Conservation (phyloP, 768 basidiomycete genomes). For the Terana coerulea region DNA sequence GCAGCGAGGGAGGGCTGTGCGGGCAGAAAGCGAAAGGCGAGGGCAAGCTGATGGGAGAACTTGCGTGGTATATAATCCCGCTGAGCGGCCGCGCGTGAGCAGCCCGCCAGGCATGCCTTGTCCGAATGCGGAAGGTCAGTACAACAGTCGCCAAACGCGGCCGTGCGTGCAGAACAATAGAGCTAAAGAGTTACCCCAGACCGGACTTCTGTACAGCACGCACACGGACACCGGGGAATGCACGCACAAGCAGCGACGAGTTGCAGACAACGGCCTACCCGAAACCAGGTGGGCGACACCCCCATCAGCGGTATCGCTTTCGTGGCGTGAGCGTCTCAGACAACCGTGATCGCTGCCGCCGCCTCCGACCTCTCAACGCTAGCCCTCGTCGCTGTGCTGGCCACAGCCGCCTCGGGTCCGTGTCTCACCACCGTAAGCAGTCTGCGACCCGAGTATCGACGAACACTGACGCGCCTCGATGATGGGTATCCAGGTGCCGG, state of each 20-base stretch:
- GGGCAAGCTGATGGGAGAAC: not conserved
- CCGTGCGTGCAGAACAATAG: not conserved
- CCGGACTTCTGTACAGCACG: not conserved
- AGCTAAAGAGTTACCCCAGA: not conserved
- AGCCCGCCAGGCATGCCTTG: constrained; percentile 2
- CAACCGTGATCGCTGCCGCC: constrained; percentile 1
- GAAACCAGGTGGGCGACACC: constrained; percentile 6
- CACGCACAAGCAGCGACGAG: not conserved
- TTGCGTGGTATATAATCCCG: constrained; percentile 5
- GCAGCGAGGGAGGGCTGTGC: not conserved
- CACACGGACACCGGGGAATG: not conserved
- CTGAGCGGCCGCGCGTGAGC: constrained; percentile 7
- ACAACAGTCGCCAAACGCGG: constrained; percentile 12
- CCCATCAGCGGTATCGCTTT: not conserved
- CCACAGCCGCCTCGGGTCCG: not conserved
- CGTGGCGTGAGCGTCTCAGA: not conserved
- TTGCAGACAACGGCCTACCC: constrained; percentile 5
- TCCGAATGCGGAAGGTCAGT: constrained; percentile 8
- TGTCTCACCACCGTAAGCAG: not conserved
- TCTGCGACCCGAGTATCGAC: not conserved
- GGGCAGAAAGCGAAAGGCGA: constrained; percentile 2
- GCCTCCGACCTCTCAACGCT: not conserved
- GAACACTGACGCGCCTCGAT: not conserved
- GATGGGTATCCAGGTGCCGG: not conserved
- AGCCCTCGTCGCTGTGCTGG: not conserved